phyloP scores from a whole-genome alignment of 257 asterid genomes.

The Ocimum tenuiflorum region DNA sequence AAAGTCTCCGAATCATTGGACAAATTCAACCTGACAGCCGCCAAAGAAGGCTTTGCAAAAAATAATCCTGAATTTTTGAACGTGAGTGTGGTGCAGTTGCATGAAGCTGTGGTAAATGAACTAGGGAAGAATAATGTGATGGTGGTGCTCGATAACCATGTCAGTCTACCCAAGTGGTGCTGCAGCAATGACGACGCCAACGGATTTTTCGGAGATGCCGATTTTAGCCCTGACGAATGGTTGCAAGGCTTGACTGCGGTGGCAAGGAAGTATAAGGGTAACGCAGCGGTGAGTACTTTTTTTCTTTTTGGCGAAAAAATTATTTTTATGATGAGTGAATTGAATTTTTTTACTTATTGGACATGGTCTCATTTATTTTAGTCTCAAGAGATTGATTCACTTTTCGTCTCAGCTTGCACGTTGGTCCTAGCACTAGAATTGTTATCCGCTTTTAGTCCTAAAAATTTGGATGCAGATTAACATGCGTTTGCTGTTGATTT shows the following conservation, averaged over 20 bases:
- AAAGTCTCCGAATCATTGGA: constrained; percentile 38
- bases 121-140: constrained; percentile 42
- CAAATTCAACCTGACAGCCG: constrained; percentile 30
- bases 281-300: constrained; percentile 27
- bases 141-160: constrained; percentile 66
- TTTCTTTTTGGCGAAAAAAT: not conserved
- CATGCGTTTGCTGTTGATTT: too few species aligned
- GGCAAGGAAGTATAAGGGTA: constrained; percentile 35
- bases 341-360: too few species aligned
- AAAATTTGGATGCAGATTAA: too few species aligned
- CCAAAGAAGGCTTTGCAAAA: constrained; percentile 31
- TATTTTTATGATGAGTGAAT: too few species aligned
- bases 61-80: constrained; percentile 43
- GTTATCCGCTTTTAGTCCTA: too few species aligned
- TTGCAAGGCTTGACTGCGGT: constrained; percentile 35
- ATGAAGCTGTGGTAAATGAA: constrained; percentile 41
- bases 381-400: too few species aligned
- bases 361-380: too few species aligned
- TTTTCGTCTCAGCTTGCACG: too few species aligned
- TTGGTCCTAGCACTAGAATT: too few species aligned
- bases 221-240: constrained; percentile 59
- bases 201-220: constrained; percentile 63
- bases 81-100: constrained; percentile 36
- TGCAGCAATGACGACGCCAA: constrained; percentile 48
- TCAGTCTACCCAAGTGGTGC: constrained; percentile 67